These are phyloP conservation scores for Schwanniomyces etchellsii DNA, from an alignment of 1,139 yeast genomes.

Conservation along the genomic window DNA sequence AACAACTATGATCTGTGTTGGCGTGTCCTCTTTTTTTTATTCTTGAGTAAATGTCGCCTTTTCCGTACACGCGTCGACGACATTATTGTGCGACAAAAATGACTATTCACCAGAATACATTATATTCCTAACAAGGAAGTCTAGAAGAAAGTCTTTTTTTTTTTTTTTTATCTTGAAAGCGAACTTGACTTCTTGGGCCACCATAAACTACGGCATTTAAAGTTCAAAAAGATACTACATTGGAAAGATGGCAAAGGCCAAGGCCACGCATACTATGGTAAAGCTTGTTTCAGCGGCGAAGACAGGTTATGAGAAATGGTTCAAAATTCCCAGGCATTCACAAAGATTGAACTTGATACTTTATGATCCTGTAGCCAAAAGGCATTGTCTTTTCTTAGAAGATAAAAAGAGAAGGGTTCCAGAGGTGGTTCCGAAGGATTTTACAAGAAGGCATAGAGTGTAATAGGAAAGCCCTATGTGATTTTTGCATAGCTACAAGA, in stretches of 20 bases:
- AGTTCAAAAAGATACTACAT: no score
- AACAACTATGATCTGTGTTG: no score
- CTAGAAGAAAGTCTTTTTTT: no score
- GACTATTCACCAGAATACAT: no score
- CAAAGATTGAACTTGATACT: conserved; percentile 76
- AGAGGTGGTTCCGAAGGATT: conserved; percentile 56
- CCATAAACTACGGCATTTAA: no score
- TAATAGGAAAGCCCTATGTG: background rate
- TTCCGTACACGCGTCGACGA: no score
- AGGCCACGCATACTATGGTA: conserved; percentile 43
- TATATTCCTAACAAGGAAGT: no score
- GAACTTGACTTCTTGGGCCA: no score
- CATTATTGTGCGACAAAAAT: no score
- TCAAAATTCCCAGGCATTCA: conserved; percentile 76
- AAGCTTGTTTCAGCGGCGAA: conserved; percentile 74
- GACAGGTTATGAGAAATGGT: conserved; percentile 80
- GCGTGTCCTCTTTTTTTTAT: no score
- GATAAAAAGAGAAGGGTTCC: conserved; percentile 78
- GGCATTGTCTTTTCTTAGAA: conserved; percentile 86
- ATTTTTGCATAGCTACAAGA: background rate
- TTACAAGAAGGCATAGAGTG: conserved; percentile 43
- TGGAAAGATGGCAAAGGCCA: conserved; percentile 38
- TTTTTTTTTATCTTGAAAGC: no score
- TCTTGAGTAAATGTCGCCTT: no score
- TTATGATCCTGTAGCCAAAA: conserved; percentile 71